Evolutionary conservation across 257 asterid genomes (phyloP).

Genomic region (Solanum boliviense): DNA sequence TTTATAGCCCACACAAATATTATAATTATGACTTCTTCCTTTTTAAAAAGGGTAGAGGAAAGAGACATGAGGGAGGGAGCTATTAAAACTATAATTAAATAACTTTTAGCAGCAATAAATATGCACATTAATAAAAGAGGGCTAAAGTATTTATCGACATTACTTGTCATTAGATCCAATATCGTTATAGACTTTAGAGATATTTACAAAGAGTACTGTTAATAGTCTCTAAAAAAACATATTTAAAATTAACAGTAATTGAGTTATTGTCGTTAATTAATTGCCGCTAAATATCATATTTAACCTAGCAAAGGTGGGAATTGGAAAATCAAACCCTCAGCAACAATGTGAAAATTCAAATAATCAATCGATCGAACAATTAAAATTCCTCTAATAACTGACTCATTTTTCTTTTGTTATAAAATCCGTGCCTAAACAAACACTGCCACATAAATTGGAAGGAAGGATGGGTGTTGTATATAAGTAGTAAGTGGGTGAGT

Average conservation of each 20-base stretch:
- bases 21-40: background rate
- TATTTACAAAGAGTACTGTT: background rate
- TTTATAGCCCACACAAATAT: background rate
- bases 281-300: too few relatives aligned
- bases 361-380: background rate
- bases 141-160: too few relatives aligned
- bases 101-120: background rate
- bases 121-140: too few relatives aligned
- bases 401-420: background rate
- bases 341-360: background rate
- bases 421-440: background rate
- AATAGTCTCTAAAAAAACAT: too few relatives aligned
- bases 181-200: background rate
- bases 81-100: background rate
- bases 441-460: background rate
- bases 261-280: too few relatives aligned
- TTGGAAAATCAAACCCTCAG: background rate
- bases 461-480: background rate
- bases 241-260: background rate
- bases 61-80: background rate
- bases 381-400: background rate
- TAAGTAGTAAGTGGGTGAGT: background rate
- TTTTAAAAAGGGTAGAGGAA: background rate
- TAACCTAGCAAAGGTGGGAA: background rate
- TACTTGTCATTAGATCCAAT: too few relatives aligned